Evolutionary conservation across 2,329 filamentous ascomycete genomes (phyloP).

Genomic region (Pseudonectria foliicola): DNA sequence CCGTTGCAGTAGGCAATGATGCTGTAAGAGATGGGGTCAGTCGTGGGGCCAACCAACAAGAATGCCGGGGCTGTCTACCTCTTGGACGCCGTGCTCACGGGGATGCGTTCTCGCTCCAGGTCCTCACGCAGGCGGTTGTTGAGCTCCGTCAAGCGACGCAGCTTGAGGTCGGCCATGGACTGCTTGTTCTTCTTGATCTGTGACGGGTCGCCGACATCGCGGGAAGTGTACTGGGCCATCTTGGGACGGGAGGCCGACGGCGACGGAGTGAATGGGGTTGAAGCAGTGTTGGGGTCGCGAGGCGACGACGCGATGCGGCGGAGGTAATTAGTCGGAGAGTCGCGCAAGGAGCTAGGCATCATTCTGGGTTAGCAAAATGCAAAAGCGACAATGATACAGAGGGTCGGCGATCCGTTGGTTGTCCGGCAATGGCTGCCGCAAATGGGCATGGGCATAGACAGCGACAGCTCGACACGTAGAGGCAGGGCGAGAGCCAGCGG

Average conservation of each 20-base stretch:
- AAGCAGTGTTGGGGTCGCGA: constrained; percentile 8
- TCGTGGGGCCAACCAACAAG: constrained; percentile 3
- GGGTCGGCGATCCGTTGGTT: background rate
- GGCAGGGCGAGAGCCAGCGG: constrained; percentile 9
- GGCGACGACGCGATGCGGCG: constrained; percentile 7
- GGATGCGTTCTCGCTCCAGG: constrained; percentile 88
- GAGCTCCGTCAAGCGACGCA: constrained; percentile 90
- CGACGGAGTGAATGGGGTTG: constrained; percentile 5
- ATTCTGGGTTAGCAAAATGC: constrained; percentile 10
- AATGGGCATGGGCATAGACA: constrained; percentile 19
- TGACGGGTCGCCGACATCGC: constrained; percentile 60
- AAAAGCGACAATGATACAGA: background rate
- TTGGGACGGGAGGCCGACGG: constrained; percentile 25
- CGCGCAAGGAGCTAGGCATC: constrained; percentile 13
- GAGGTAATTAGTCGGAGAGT: constrained; percentile 1
- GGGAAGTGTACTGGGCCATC: constrained; percentile 61
- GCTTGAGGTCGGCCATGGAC: constrained; percentile 97
- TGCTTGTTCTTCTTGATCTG: constrained; percentile 91
- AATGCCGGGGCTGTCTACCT: constrained; percentile 48
- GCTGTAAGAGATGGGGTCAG: constrained; percentile 40
- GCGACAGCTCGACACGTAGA: constrained; percentile 10
- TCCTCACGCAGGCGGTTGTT: constrained; percentile 96
- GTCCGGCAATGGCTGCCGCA: constrained; percentile 1
- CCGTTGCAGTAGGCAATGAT: constrained; percentile 98
- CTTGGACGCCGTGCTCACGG: constrained; percentile 86